Base-by-base conservation (phyloP, 2,329 filamentous ascomycete genomes). In the Didymosphaeria variabile region DNA sequence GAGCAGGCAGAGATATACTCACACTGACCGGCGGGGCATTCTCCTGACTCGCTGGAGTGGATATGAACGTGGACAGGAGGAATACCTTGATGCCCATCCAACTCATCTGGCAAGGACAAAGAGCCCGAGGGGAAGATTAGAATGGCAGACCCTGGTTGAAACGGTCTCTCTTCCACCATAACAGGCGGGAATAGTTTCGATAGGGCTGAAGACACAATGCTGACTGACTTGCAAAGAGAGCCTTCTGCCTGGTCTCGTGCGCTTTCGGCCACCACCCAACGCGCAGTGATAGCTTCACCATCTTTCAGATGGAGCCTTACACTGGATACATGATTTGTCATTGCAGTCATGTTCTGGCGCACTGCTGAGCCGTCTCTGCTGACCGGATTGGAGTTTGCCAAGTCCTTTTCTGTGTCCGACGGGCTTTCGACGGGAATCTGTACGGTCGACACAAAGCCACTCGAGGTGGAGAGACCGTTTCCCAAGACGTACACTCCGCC, bases 21-120 rank as follows among this genome's bases (percentile, higher is more conserved):
- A 99, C 94, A 89, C 88, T 98, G 93, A 80, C 90, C 89, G 65
- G 79, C 67, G 29, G 94, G 94, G 78, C 95, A 98, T 83, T 98
- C 94, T 64, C 94, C 94, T 45, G 94, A 94, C 60, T 97, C 94
- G 75, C 90, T 93, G 3, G 93, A 95, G 77, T 98, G 94, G 40
- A 90, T 85, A 69, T 92, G 78, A 19, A 90, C 78, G 65, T 89
- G 85, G 7, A 89, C 83, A 15, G 87, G 86, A 49, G 84, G 72
- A 38, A 72, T 52, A 56, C 74, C 67, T 44, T 65, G 29, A 3
- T 47, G 74, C 12, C 66, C 66, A 55, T 76, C 65, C 19, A 65
- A 15, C 23, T 62, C 57, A 7, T 55, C 58, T 12, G 65, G 59
- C 64, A 74, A 34, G 60, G 70, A 87, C 87, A 89, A 62, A 1